These are phyloP conservation scores for Eucalyptus curtisii DNA, from an alignment of 345 rosid species.

Conservation along the genomic window DNA sequence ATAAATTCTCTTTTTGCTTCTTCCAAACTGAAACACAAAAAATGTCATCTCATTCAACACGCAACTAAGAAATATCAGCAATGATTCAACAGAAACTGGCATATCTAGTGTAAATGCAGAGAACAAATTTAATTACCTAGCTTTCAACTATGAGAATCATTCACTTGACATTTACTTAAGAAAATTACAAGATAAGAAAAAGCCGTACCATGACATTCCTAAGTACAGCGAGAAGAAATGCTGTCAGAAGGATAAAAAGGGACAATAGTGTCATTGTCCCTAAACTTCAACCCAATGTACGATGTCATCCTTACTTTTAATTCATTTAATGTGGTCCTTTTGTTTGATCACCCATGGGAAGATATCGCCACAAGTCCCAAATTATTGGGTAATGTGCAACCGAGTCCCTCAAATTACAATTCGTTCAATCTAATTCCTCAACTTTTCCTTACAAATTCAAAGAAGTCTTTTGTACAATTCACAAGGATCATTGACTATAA, in stretches of 20 bases:
- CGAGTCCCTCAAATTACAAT: background rate
- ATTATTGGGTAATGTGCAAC: background rate
- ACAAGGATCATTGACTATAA: background rate
- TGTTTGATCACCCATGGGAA: background rate
- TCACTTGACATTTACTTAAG: background rate
- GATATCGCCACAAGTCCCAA: background rate
- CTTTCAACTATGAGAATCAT: background rate
- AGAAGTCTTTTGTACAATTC: background rate
- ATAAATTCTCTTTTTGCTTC: constrained; percentile 80
- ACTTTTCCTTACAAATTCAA: background rate
- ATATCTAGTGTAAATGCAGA: background rate
- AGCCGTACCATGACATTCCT: background rate
- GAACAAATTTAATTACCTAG: background rate
- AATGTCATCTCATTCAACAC: background rate
- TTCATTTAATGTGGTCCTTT: background rate
- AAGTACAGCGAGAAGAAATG: background rate
- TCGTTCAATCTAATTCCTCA: background rate
- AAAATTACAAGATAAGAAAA: background rate
- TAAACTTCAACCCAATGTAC: background rate
- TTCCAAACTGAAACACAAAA: constrained; percentile 43
- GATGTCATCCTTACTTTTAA: background rate
- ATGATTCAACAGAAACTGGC: background rate
- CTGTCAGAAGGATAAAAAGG: background rate
- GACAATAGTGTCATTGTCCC: background rate
- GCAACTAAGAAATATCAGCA: background rate